Percentiles rank a stretch among this genome's conserved stretches.
These are phyloP conservation scores for Nyssa sinensis DNA, from an alignment of 148 eudicot genomes.

Conservation along the genomic window DNA sequence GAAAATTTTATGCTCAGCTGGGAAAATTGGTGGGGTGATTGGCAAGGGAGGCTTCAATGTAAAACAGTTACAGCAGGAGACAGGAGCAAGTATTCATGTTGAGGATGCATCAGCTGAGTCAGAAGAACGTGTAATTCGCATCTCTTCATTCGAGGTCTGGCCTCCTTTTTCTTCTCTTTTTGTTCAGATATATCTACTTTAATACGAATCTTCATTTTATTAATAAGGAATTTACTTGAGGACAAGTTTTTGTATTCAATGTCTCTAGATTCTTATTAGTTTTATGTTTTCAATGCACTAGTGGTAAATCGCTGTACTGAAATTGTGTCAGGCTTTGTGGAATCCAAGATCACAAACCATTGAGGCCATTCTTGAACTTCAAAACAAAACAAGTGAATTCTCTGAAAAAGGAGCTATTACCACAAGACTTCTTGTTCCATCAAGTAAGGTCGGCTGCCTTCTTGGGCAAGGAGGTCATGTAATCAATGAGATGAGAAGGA, in stretches of 20 bases:
- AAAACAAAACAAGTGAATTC: conserved; percentile 60
- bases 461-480: conserved; percentile 82
- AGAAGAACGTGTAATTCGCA: conserved; percentile 66
- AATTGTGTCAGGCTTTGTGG: conserved; percentile 45
- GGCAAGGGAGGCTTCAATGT: conserved; percentile 71
- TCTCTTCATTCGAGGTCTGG: conserved; percentile 68
- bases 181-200: background rate
- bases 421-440: conserved; percentile 70
- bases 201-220: background rate
- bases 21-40: conserved; percentile 77
- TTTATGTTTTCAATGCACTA: background rate
- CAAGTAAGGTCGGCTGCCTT: conserved; percentile 79
- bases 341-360: conserved; percentile 70
- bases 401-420: conserved; percentile 68
- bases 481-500: conserved; percentile 78
- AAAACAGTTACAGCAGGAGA: conserved; percentile 62
- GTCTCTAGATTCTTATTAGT: no score
- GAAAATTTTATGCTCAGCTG: conserved; percentile 63
- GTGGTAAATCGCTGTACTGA: background rate
- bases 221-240: no score
- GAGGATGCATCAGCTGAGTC: conserved; percentile 48
- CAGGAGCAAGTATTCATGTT: conserved; percentile 66
- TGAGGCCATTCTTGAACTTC: conserved; percentile 77
- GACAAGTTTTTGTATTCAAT: no score
- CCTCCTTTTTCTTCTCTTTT: conserved; percentile 1